Evolutionary conservation across 768 basidiomycete species (phyloP).

Genomic region (Mycena chlorophos): DNA sequence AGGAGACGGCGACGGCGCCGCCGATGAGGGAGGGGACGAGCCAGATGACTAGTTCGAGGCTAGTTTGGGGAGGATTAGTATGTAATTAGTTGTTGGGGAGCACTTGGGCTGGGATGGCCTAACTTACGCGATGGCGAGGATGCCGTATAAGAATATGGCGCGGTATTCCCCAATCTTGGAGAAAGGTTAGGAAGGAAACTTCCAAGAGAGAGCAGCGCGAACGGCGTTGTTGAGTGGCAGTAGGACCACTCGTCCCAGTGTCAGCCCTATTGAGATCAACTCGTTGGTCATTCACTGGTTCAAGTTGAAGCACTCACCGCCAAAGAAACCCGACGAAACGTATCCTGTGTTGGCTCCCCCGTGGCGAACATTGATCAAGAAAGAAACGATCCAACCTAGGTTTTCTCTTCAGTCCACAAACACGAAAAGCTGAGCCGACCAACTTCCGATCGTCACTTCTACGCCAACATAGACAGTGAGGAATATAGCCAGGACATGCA

Average conservation of each 20-base stretch:
- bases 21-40: constrained; percentile 48
- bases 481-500: constrained; percentile 46
- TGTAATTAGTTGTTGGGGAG: background rate
- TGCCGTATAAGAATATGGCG: constrained; percentile 37
- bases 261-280: constrained; percentile 35
- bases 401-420: background rate
- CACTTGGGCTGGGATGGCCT: background rate
- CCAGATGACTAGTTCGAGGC: constrained; percentile 55
- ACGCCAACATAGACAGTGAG: constrained; percentile 48
- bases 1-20: constrained; percentile 46
- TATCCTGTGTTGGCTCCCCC: constrained; percentile 47
- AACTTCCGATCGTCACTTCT: constrained; percentile 51
- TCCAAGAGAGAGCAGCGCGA: constrained; percentile 10
- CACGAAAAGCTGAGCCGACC: background rate
- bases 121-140: constrained; percentile 36
- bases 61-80: constrained; percentile 10
- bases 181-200: background rate
- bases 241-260: constrained; percentile 37
- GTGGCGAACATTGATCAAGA: constrained; percentile 37
- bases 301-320: constrained; percentile 28
- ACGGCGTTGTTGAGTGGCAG: constrained; percentile 40
- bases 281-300: background rate
- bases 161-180: constrained; percentile 38
- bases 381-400: constrained; percentile 50
- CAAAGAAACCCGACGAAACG: constrained; percentile 44